A percentile compares a stretch with the other conserved stretches of the same genome.
phyloP scores from a whole-genome alignment of 1,139 yeast genomes.

The Pichia sp. region DNA sequence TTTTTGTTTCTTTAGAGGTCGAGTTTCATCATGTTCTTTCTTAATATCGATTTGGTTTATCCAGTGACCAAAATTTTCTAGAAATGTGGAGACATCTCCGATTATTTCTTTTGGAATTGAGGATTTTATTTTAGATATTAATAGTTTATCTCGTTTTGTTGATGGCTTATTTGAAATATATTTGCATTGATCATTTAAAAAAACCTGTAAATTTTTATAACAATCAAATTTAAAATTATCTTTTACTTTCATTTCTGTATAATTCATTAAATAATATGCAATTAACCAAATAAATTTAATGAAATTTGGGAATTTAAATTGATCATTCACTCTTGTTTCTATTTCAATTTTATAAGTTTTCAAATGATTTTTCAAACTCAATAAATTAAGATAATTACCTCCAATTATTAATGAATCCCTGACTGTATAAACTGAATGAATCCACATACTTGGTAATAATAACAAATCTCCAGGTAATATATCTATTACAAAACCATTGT shows the following conservation, averaged over 20 bases:
- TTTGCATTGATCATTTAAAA: conserved; percentile 22
- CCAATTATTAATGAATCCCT: conserved; percentile 77
- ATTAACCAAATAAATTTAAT: conserved; percentile 65
- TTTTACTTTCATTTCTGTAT: conserved; percentile 19
- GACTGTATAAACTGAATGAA: conserved; percentile 84
- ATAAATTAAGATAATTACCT: conserved; percentile 71
- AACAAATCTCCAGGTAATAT: conserved; percentile 66
- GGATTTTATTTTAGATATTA: conserved; percentile 15
- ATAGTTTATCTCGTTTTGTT: conserved; percentile 13
- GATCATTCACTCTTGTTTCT: conserved; percentile 64
- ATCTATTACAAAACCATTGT: conserved; percentile 58
- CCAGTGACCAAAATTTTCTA: conserved; percentile 32
- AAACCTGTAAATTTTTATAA: conserved; percentile 16
- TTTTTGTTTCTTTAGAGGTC: not conserved
- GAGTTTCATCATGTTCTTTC: not conserved
- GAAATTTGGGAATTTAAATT: conserved; percentile 74
- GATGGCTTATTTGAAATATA: conserved; percentile 13
- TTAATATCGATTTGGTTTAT: conserved; percentile 20
- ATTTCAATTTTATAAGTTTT: conserved; percentile 57
- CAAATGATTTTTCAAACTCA: conserved; percentile 58
- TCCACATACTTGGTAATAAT: conserved; percentile 89
- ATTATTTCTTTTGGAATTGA: conserved; percentile 27
- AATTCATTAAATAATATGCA: conserved; percentile 38
- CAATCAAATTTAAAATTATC: conserved; percentile 15
- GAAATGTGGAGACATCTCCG: conserved; percentile 36